These are phyloP conservation scores for Bretziella fagacearum DNA, from an alignment of 2,329 filamentous ascomycete genomes.

Conservation along the genomic window DNA sequence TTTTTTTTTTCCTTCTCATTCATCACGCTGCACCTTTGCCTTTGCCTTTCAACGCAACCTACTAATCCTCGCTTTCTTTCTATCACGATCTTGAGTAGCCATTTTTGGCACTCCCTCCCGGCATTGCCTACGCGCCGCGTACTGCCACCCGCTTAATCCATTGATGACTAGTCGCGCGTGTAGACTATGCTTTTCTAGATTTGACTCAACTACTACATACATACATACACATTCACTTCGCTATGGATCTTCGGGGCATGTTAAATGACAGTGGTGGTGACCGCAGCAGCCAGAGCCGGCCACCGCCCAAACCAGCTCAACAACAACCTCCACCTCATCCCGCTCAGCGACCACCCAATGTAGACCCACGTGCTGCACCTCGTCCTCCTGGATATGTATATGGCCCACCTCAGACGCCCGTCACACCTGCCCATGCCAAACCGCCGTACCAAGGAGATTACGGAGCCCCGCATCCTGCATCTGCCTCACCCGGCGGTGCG, in stretches of 20 bases:
- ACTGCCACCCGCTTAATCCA: no score
- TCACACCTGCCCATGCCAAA: conserved; percentile 15
- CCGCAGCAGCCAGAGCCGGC: conserved; percentile 21
- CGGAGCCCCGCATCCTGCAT: conserved; percentile 20
- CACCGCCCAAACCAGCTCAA: conserved; percentile 18
- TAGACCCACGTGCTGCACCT: conserved; percentile 17
- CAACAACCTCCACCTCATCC: conserved; percentile 11
- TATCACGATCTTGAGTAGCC: no score
- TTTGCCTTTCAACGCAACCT: no score
- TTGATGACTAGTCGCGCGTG: no score
- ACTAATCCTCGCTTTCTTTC: background rate
- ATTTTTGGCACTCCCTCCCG: no score
- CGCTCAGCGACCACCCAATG: conserved; percentile 6
- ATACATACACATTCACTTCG: conserved; percentile 11
- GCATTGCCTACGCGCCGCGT: no score
- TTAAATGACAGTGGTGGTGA: conserved; percentile 35
- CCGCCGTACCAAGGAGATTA: conserved; percentile 34
- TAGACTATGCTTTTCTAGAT: no score
- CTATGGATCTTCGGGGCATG: conserved; percentile 37
- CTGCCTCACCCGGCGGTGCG: conserved; percentile 24
- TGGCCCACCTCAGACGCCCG: conserved; percentile 15
- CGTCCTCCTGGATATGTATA: conserved; percentile 16
- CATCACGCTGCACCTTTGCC: no score
- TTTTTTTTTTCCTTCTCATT: no score
- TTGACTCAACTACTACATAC: background rate